These are phyloP conservation scores for Lyophyllum shimeji DNA, from an alignment of 768 basidiomycete species.

Conservation along the genomic window DNA sequence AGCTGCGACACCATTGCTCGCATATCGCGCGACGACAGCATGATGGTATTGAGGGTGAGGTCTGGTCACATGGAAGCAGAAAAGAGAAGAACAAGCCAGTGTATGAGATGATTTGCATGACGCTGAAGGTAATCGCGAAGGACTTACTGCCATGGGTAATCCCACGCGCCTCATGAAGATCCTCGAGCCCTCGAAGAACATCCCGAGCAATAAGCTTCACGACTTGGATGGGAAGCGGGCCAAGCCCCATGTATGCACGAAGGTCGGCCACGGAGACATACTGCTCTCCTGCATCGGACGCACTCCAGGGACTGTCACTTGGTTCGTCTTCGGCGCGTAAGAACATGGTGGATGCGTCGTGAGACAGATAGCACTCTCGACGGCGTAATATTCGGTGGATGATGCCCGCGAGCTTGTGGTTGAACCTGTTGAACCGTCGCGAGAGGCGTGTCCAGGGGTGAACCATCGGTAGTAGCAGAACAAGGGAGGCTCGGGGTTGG, in stretches of 20 bases:
- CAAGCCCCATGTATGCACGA: conserved; percentile 17
- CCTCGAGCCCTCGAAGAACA: conserved; percentile 20
- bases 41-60: conserved; percentile 18
- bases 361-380: not conserved
- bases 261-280: conserved; percentile 22
- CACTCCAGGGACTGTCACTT: conserved; percentile 12
- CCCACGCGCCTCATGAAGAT: conserved; percentile 14
- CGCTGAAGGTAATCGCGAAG: not conserved
- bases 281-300: conserved; percentile 15
- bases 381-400: not conserved
- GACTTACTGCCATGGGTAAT: conserved; percentile 19
- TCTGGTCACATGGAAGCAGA: conserved; percentile 12
- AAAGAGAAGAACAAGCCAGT: not conserved
- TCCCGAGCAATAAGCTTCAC: conserved; percentile 28
- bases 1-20: conserved; percentile 17
- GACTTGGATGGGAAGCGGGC: conserved; percentile 22
- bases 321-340: not conserved
- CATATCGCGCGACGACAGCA: conserved; percentile 17
- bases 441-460: conserved; percentile 1
- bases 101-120: not conserved
- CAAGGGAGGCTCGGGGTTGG: not conserved
- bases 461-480: not conserved
- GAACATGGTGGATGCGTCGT: not conserved
- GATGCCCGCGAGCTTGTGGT: not conserved
- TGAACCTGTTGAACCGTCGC: not conserved